These are phyloP conservation scores for Exophiala viscosa DNA, from an alignment of 2,329 filamentous ascomycete species.

Conservation along the genomic window DNA sequence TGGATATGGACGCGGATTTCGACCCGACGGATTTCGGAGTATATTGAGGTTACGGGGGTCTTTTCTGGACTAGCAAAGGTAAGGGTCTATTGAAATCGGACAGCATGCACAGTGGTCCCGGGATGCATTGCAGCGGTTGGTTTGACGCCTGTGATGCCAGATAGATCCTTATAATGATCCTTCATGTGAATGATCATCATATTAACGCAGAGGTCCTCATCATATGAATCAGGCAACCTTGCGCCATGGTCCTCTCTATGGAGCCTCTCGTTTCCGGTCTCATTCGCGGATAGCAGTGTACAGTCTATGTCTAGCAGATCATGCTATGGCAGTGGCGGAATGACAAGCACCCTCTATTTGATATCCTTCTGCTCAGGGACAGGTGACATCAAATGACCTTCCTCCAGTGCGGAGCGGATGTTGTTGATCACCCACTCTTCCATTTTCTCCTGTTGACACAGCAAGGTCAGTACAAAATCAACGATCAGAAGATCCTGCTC, in stretches of 20 bases:
- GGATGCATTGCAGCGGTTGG: background rate
- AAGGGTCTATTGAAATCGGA: too few relatives aligned
- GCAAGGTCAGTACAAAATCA: too few relatives aligned
- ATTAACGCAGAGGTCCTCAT: too few relatives aligned
- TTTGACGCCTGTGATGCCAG: too few relatives aligned
- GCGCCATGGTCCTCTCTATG: too few relatives aligned
- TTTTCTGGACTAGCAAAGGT: background rate
- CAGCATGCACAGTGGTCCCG: background rate
- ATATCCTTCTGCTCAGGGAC: conserved; percentile 1
- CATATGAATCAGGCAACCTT: too few relatives aligned
- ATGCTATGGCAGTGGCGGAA: background rate
- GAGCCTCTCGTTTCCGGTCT: too few relatives aligned
- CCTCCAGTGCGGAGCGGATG: conserved; percentile 13
- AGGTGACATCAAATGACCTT: background rate
- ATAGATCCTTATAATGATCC: too few relatives aligned
- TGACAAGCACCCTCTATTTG: background rate
- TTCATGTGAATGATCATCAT: too few relatives aligned
- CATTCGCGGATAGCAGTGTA: too few relatives aligned
- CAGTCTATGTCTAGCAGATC: too few relatives aligned
- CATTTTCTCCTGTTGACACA: conserved; percentile 42
- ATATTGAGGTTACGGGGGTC: background rate
- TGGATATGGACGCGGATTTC: conserved; percentile 21
- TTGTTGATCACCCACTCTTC: conserved; percentile 27
- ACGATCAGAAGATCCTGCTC: background rate
- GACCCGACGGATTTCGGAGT: conserved; percentile 16